Percentiles rank a stretch among this genome's conserved stretches.
Conservation (phyloP, 2,329 filamentous ascomycete species). For the Magnaporthiopsis rhizophila region DNA sequence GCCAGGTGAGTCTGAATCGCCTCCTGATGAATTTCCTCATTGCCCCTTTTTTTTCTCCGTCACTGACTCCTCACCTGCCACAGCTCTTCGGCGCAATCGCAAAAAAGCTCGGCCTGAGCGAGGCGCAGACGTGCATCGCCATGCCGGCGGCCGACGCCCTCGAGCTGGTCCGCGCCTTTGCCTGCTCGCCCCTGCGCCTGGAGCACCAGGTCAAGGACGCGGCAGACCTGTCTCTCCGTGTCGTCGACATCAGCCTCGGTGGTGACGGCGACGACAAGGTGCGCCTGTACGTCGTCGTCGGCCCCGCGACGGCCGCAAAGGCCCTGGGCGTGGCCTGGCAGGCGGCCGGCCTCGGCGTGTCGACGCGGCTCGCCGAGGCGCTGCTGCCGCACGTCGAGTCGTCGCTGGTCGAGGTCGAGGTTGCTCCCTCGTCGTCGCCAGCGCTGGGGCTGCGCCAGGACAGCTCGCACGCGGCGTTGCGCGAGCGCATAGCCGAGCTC, state of each 20-base stretch:
- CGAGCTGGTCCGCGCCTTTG: constrained; percentile 19
- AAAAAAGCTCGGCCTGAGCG: constrained; percentile 20
- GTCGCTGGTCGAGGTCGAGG: constrained; percentile 16
- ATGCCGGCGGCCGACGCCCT: constrained; percentile 23
- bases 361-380: constrained; percentile 35
- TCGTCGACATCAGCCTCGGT: constrained; percentile 30
- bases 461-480: constrained; percentile 28
- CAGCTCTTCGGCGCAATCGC: constrained; percentile 30
- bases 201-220: constrained; percentile 23
- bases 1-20: not conserved
- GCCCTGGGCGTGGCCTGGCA: constrained; percentile 36
- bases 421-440: constrained; percentile 7
- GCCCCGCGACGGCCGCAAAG: constrained; percentile 25
- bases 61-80: too few species aligned
- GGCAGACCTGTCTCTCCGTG: constrained; percentile 27
- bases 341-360: constrained; percentile 37
- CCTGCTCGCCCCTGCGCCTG: constrained; percentile 26
- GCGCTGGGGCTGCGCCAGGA: constrained; percentile 31
- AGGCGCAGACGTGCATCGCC: constrained; percentile 18
- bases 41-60: too few species aligned
- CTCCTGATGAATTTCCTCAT: not conserved
- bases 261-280: constrained; percentile 13
- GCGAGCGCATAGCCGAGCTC: constrained; percentile 32
- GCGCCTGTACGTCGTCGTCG: constrained; percentile 36
- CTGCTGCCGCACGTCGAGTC: constrained; percentile 30